Evolutionary conservation across 371 early-diverging fungal species (phyloP).

Genomic region (Mucor sp.): DNA sequence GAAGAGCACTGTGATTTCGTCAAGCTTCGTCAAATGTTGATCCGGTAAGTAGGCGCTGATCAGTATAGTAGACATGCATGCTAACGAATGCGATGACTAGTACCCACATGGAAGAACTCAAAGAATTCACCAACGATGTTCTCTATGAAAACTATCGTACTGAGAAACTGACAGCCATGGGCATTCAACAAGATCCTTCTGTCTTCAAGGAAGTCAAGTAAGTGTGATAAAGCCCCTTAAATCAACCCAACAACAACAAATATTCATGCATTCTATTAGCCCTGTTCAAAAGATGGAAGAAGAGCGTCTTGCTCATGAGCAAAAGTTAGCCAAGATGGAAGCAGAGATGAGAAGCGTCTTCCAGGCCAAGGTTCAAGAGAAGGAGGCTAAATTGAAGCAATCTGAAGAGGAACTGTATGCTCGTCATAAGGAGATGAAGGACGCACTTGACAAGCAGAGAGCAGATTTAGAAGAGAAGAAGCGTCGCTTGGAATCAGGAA

Average conservation of each 20-base stretch:
- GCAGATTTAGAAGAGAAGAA: slow-evolving; percentile 92
- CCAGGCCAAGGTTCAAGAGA: slow-evolving; percentile 96
- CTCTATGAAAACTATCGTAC: slow-evolving; percentile 97
- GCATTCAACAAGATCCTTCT: slow-evolving; percentile 76
- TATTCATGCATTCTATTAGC: slow-evolving; percentile 26
- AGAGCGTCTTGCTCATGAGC: slow-evolving; percentile 88
- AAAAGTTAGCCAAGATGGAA: slow-evolving; percentile 96
- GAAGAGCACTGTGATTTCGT: slow-evolving; percentile 93
- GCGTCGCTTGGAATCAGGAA: slow-evolving; percentile 78
- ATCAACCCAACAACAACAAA: too few species aligned
- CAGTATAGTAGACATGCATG: not conserved
- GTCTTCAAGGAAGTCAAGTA: slow-evolving; percentile 83
- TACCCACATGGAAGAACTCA: slow-evolving; percentile 91
- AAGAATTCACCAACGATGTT: slow-evolving; percentile 91
- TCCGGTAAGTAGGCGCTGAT: slow-evolving; percentile 49
- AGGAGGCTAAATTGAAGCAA: slow-evolving; percentile 94
- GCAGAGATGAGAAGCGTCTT: slow-evolving; percentile 96
- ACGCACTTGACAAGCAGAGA: slow-evolving; percentile 91
- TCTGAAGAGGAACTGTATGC: slow-evolving; percentile 95
- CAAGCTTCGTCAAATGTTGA: slow-evolving; percentile 89
- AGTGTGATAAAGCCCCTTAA: slow-evolving; percentile 1
- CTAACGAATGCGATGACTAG: slow-evolving; percentile 23
- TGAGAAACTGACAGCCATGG: slow-evolving; percentile 81
- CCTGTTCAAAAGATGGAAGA: slow-evolving; percentile 91
- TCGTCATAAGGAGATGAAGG: slow-evolving; percentile 96